Evolutionary conservation across 495 filamentous ascomycete genomes (phyloP), one percentile per base, ranked within the genome.

Genomic region (Podospora appendiculata): DNA sequence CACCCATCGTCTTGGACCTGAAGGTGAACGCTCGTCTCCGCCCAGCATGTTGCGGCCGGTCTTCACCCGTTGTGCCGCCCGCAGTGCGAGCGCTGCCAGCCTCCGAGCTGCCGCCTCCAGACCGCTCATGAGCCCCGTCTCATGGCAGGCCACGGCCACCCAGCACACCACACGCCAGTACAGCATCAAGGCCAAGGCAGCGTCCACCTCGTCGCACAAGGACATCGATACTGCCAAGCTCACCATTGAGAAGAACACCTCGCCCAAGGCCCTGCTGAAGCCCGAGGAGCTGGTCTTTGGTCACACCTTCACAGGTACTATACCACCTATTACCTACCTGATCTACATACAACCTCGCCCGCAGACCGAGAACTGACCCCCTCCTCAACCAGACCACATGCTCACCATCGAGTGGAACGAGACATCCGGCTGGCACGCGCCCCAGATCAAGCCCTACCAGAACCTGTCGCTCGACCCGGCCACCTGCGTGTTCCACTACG

Each of bases 401-500:
- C 82, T 98, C 56, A 85, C 85, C 36, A 76, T 94, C 53, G 92
- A 97, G 79, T 98, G 93, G 93, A 89, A 87, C 19, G 83, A 90
- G 48, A 65, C 71, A 19, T 73, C 84, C 46, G 75, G 75, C 55
- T 98, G 93, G 93, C 78, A 84, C 32, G 65, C 82, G 7, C 87
- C 93, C 41, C 76, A 77, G 12, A 96, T 98, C 59, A 80, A 78
- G 17, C 93, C 93, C 13, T 97, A 98, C 77, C 91, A 96, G 70
- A 95, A 96, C 72, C 88, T 98, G 58, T 89, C 86, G 49, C 82
- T 98, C 51, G 94, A 97, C 68, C 93, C 93, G 25, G 89, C 93
- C 6, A 91, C 90, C 41, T 97, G 91, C 74, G 93, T 96, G 42
- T 91, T 98, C 73, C 93, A 98, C 79, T 98, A 98, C 70, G 93